These are phyloP conservation scores for Leccinum variabile DNA, from an alignment of 1,284 basidiomycete species.

Conservation along the genomic window DNA sequence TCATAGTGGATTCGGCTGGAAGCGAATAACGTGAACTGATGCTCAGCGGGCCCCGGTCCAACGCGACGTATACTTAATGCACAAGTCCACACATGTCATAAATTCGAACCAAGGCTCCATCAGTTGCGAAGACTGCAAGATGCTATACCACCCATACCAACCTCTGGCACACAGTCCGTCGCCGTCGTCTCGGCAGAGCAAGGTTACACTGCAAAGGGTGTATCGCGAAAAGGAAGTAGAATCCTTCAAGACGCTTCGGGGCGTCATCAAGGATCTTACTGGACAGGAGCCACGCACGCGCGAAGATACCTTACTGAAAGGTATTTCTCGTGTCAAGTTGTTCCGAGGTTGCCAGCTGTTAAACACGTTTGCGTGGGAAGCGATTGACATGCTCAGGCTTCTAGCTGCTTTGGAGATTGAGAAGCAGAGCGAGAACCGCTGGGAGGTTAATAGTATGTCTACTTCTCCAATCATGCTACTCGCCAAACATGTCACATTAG, in stretches of 20 bases:
- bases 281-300: conserved; percentile 19
- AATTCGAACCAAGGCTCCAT: not conserved
- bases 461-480: not conserved
- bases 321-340: conserved; percentile 6
- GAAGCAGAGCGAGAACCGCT: not conserved
- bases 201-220: conserved; percentile 15
- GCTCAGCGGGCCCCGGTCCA: not conserved
- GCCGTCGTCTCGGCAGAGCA: conserved; percentile 11
- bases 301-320: conserved; percentile 21
- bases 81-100: not conserved
- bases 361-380: conserved; percentile 9
- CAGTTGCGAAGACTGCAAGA: not conserved
- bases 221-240: conserved; percentile 28
- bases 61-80: not conserved
- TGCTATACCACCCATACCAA: not conserved
- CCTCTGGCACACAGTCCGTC: not conserved
- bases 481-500: not conserved
- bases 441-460: not conserved
- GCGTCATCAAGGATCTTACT: conserved; percentile 18
- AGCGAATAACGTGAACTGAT: not conserved
- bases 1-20: not conserved
- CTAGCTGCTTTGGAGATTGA: not conserved
- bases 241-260: conserved; percentile 21
- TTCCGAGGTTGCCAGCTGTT: not conserved
- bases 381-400: conserved; percentile 10